phyloP scores from a whole-genome alignment of 2,329 filamentous ascomycete species.

The Fusarium marasasianum region DNA sequence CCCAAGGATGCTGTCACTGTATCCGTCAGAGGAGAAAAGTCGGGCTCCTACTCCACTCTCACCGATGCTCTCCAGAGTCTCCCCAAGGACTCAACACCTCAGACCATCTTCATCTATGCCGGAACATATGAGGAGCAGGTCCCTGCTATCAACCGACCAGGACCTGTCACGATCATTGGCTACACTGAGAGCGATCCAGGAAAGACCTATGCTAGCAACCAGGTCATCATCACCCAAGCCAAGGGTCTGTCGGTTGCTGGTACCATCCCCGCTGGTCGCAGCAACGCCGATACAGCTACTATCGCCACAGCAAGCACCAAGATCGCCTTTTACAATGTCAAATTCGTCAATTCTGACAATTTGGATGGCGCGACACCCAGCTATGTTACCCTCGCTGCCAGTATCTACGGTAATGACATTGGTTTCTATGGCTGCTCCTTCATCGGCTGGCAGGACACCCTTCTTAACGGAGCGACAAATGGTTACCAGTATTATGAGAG shows the following conservation, averaged over 20 bases:
- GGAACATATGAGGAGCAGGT: constrained; percentile 57
- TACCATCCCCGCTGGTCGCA: constrained; percentile 39
- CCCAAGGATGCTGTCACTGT: constrained; percentile 55
- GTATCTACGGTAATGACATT: constrained; percentile 49
- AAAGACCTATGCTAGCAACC: constrained; percentile 61
- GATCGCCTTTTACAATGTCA: constrained; percentile 44
- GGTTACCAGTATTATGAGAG: constrained; percentile 37
- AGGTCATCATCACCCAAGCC: constrained; percentile 57
- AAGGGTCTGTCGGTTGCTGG: constrained; percentile 32
- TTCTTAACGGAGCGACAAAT: constrained; percentile 27
- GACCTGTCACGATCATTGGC: constrained; percentile 55
- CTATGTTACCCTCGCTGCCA: constrained; percentile 36
- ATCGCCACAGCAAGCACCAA: constrained; percentile 53
- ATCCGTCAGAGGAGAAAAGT: constrained; percentile 42
- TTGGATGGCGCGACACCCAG: constrained; percentile 18
- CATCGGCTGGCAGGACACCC: constrained; percentile 31
- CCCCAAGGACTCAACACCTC: constrained; percentile 47
- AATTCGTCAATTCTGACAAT: constrained; percentile 54
- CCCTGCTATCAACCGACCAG: constrained; percentile 48
- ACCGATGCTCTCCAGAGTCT: constrained; percentile 44
- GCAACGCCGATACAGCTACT: constrained; percentile 36
- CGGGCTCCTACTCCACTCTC: constrained; percentile 43
- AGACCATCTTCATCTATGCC: constrained; percentile 55
- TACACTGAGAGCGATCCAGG: constrained; percentile 53
- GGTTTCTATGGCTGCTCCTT: constrained; percentile 51